Evolutionary conservation across 306 rosid genomes (phyloP).

Genomic region (Vigna nakashimae): DNA sequence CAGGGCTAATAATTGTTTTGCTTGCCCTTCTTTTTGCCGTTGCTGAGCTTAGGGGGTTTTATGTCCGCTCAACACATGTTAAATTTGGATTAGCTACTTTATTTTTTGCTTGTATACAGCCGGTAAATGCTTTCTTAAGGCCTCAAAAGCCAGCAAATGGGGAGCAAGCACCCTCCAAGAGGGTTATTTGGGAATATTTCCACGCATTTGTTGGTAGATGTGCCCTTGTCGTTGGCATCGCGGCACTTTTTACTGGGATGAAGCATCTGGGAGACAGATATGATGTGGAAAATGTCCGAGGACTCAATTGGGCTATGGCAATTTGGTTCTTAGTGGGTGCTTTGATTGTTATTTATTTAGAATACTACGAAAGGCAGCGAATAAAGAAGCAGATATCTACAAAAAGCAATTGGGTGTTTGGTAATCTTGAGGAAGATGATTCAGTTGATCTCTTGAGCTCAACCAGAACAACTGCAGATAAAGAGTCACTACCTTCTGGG

Average conservation of each 20-base stretch:
- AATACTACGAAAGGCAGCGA: slow-evolving; percentile 50
- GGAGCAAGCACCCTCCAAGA: slow-evolving; percentile 59
- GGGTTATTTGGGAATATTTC: slow-evolving; percentile 83
- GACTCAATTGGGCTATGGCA: slow-evolving; percentile 75
- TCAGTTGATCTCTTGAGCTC: slow-evolving; percentile 78
- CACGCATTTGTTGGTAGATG: slow-evolving; percentile 77
- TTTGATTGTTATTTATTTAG: slow-evolving; percentile 58
- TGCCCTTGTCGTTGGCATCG: slow-evolving; percentile 72
- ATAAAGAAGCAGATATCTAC: slow-evolving; percentile 55
- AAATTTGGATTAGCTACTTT: slow-evolving; percentile 74
- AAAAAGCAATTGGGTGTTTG: slow-evolving; percentile 88
- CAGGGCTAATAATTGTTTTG: slow-evolving; percentile 77
- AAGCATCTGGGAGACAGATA: slow-evolving; percentile 84
- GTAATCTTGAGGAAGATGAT: slow-evolving; percentile 70
- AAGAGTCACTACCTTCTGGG: slow-evolving; percentile 56
- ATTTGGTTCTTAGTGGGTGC: slow-evolving; percentile 63
- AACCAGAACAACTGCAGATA: slow-evolving; percentile 49
- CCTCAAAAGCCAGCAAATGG: slow-evolving; percentile 66
- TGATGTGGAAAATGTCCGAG: slow-evolving; percentile 70
- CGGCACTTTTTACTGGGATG: slow-evolving; percentile 85
- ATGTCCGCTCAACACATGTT: slow-evolving; percentile 76
- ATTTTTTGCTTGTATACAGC: slow-evolving; percentile 74
- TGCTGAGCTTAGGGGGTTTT: slow-evolving; percentile 89
- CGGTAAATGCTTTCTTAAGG: slow-evolving; percentile 73
- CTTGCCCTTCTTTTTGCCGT: slow-evolving; percentile 92